Base-by-base conservation (phyloP, 768 basidiomycete species). In the Saitozyma podzolica region DNA sequence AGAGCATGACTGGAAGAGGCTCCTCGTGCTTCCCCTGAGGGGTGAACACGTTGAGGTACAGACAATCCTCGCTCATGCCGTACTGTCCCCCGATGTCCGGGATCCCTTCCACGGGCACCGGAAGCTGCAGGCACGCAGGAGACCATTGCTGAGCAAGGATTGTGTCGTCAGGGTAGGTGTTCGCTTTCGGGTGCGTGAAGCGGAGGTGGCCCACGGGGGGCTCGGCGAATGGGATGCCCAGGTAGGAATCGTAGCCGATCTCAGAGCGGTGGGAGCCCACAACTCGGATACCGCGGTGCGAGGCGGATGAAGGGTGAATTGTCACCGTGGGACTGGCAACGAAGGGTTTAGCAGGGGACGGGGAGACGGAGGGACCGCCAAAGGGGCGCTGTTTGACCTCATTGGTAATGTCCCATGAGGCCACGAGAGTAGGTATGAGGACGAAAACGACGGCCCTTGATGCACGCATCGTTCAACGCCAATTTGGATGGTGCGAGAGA, bases 171-270 rank as follows among this genome's bases (percentile, higher is more conserved):
- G 75, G 74, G 58, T 65, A 71, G 4, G 45, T 54, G 19, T 61
- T 47, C 3, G 40, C 29, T 45, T 70, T 58, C 0, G 77, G 77
- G n/a, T 72, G 52, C 0, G 54, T 11, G 63, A 77, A 75, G 40
- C 77, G 62, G 10, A 72, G 64, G 19, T 63, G 52, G 0, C 69
- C 71, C 29, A 72, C 62, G 39, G 74, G 75, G 52, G 74, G 70
- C 39, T 58, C 49, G 16, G 75, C 77, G 55, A 68, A 79, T 8
- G 77, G 77, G 48, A 79, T 69, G 48, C 77, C 76, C 9, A 74
- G 63, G 63, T 71, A 79, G 2, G 58, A 59, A 63, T 75, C 72
- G 11, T 66, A 61, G 48, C 58, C 61, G 41, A 68, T 63, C 17
- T 29, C 17, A 37, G 65, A 47, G 29, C 48, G 60, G 14, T 56